Base-by-base conservation (phyloP, 2,329 filamentous ascomycete genomes). In the Aspergillus niger region DNA sequence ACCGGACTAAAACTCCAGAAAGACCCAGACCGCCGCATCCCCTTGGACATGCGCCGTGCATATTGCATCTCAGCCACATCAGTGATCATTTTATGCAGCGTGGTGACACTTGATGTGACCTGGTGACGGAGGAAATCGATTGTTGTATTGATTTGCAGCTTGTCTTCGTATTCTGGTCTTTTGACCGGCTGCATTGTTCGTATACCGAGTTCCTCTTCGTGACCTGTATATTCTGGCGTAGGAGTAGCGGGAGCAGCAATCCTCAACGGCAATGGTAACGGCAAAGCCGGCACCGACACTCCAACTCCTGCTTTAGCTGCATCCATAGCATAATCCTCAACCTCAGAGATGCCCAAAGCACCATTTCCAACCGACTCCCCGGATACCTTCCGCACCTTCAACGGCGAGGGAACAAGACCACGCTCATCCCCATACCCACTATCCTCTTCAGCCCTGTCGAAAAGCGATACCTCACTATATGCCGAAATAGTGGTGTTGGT, bases 1-100 rank as follows among this genome's bases (percentile, higher is more conserved):
- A 71, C 55, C 3, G 72, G 71, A 20, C 66, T 70, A 44, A 79
- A 79, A 20, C 69, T 77, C 77, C 77, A 79, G 58, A 77, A 79
- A 0, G 77, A 79, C 1, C 67, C 67, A 5, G 72, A 69, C 2
- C 73, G 75, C 5, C 66, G 65, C 54, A 72, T 61, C 15, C 54
- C 66, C 53, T 67, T 72, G 2, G 69, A 69, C 30, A 63, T 55
- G 58, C 68, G 56, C 28, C 68, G 69, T 47, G 68, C 38, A 20
- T 66, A 59, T 59, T 75, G 73, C 2, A 71, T 24, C 8, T 68
- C 59, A 2, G 53, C 55, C n/a, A 71, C 62, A 2, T 70, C 63
- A 2, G 67, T 65, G 3, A 76, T 65, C 2, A 74, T 62, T 2
- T 57, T 22, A 4, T 71, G 66, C 20, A 78, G 63, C 1, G 65